Conservation (phyloP, 2,329 filamentous ascomycete species). For the Colletotrichum gloeosporioides region DNA sequence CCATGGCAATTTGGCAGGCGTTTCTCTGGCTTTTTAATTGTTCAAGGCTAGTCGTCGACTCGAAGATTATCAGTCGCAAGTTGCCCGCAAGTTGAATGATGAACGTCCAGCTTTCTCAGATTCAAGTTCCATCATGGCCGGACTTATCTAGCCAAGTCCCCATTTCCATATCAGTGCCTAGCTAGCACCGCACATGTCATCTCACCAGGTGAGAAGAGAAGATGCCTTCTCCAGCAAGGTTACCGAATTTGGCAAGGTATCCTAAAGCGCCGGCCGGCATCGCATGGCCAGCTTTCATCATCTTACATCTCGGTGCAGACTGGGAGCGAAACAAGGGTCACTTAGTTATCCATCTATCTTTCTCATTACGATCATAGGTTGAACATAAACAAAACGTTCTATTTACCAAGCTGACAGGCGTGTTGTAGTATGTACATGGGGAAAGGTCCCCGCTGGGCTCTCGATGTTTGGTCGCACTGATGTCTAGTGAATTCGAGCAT, state of each 20-base stretch:
- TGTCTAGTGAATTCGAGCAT: too few relatives aligned
- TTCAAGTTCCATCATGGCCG: too few relatives aligned
- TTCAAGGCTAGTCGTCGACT: neutral
- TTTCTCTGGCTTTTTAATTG: too few relatives aligned
- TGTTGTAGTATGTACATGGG: too few relatives aligned
- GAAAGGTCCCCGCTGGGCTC: too few relatives aligned
- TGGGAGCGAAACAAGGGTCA: fast-evolving
- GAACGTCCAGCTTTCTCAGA: neutral
- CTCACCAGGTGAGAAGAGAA: neutral
- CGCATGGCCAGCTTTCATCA: neutral
- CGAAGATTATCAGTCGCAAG: neutral
- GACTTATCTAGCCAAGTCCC: neutral
- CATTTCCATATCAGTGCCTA: neutral
- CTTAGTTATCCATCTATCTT: too few relatives aligned
- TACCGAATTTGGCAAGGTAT: neutral
- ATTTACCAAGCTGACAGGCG: too few relatives aligned
- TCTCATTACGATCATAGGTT: too few relatives aligned
- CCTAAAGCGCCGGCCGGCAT: neutral
- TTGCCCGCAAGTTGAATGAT: too few relatives aligned
- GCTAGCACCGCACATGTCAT: neutral
- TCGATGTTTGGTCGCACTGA: too few relatives aligned
- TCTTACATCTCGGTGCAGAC: neutral
- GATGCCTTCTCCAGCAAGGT: neutral
- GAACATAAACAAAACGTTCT: too few relatives aligned
- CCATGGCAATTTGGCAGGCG: neutral